phyloP scores from a whole-genome alignment of 345 rosid genomes.

The Arabis alpina region DNA sequence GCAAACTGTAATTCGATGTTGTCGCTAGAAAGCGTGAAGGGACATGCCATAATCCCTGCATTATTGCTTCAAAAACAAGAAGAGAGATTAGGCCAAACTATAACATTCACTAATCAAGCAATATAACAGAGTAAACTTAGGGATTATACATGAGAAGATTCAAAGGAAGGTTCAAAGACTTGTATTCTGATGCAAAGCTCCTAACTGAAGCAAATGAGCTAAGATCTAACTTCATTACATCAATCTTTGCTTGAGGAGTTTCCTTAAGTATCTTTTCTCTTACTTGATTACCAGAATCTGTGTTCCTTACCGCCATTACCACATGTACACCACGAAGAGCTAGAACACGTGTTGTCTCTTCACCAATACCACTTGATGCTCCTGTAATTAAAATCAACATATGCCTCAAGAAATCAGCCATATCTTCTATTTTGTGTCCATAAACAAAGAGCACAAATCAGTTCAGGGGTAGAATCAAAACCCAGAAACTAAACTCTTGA shows the following conservation, averaged over 20 bases:
- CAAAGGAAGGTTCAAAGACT: conserved; percentile 48
- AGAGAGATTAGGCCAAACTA: background rate
- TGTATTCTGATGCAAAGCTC: conserved; percentile 55
- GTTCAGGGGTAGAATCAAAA: conserved; percentile 11
- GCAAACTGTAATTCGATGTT: conserved; percentile 62
- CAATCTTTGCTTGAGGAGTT: conserved; percentile 63
- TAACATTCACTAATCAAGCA: conserved; percentile 21
- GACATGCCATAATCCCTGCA: conserved; percentile 71
- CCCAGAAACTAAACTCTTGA: conserved; percentile 3
- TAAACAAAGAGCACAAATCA: background rate
- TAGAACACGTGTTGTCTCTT: conserved; percentile 75
- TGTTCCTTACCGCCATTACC: conserved; percentile 68
- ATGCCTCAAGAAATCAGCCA: background rate
- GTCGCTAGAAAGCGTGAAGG: conserved; percentile 58
- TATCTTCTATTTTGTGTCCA: background rate
- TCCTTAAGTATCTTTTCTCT: conserved; percentile 62
- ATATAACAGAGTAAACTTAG: background rate
- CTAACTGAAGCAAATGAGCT: conserved; percentile 69
- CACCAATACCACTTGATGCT: conserved; percentile 81
- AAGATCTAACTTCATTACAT: conserved; percentile 79
- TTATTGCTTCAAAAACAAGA: conserved; percentile 53
- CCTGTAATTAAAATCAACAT: conserved; percentile 43
- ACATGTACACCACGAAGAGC: conserved; percentile 78
- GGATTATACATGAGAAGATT: conserved; percentile 56
- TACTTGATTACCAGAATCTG: conserved; percentile 58